Percentiles rank a stretch among this genome's conserved stretches.
These are phyloP conservation scores for Chalaropsis thielavioides DNA, from an alignment of 2,329 filamentous ascomycete genomes.

Conservation along the genomic window DNA sequence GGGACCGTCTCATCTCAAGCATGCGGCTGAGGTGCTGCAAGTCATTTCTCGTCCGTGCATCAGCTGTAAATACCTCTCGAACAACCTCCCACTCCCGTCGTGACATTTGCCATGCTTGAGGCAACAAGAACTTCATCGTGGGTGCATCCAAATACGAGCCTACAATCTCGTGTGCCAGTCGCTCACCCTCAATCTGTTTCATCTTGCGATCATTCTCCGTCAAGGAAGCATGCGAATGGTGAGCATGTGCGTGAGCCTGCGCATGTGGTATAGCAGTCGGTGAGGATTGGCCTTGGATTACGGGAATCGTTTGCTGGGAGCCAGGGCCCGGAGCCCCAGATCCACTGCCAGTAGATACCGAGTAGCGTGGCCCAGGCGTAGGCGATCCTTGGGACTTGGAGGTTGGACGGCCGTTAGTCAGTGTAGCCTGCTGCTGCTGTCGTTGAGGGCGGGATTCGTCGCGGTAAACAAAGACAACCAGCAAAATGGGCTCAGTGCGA, in stretches of 20 bases:
- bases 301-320: constrained; percentile 21
- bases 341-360: background rate
- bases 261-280: background rate
- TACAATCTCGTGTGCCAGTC: constrained; percentile 47
- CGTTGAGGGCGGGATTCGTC: constrained; percentile 30
- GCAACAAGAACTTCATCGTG: constrained; percentile 54
- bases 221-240: background rate
- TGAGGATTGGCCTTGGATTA: constrained; percentile 7
- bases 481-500: constrained; percentile 58
- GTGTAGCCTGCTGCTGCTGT: background rate
- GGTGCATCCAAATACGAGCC: constrained; percentile 48
- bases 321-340: constrained; percentile 17
- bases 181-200: constrained; percentile 31
- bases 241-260: background rate
- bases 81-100: constrained; percentile 63
- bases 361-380: constrained; percentile 22
- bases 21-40: constrained; percentile 41
- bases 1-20: constrained; percentile 29
- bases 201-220: constrained; percentile 13
- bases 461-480: constrained; percentile 74
- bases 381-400: constrained; percentile 22
- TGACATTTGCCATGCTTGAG: constrained; percentile 53
- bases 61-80: constrained; percentile 48
- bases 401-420: background rate
- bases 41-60: constrained; percentile 51